These are phyloP conservation scores for Chlorella sorokiniana DNA, from an alignment of 139 green algal species.

Conservation along the genomic window DNA sequence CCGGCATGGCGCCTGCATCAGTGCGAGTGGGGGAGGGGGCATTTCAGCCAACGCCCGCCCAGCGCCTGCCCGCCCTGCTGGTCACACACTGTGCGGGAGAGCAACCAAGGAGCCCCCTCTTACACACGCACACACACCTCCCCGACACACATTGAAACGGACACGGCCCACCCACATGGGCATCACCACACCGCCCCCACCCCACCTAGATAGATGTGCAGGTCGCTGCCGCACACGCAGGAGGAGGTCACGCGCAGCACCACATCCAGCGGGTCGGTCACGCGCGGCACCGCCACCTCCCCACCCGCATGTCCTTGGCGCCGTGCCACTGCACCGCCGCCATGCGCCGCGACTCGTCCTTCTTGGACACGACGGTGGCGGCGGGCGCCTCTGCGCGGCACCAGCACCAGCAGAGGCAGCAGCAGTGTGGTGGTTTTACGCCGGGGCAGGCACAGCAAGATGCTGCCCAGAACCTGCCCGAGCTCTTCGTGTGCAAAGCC, in stretches of 20 bases:
- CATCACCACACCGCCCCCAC: background rate
- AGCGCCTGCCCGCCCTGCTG: background rate
- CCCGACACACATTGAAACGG: background rate
- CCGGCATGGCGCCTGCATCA: conserved; percentile 64
- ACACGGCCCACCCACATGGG: background rate
- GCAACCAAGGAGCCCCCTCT: too few species aligned
- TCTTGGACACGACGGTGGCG: conserved; percentile 44
- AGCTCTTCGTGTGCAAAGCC: too few species aligned
- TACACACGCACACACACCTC: too few species aligned
- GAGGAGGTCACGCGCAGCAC: conserved; percentile 68
- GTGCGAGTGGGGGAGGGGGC: conserved; percentile 11
- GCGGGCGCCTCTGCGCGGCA: conserved; percentile 15
- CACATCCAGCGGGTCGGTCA: conserved; percentile 52
- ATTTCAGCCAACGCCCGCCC: background rate
- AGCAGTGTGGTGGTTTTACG: too few species aligned
- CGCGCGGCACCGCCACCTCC: background rate
- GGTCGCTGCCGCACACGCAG: conserved; percentile 76
- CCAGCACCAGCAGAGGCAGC: background rate
- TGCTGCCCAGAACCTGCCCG: too few species aligned
- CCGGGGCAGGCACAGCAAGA: too few species aligned
- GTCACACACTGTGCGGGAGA: too few species aligned
- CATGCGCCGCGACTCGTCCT: conserved; percentile 28
- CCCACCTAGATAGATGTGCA: conserved; percentile 58
- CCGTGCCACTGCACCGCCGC: conserved; percentile 17
- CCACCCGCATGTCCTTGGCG: conserved; percentile 1